phyloP scores from a whole-genome alignment of 169 alveolate species.

The Eimeria acervulina region DNA sequence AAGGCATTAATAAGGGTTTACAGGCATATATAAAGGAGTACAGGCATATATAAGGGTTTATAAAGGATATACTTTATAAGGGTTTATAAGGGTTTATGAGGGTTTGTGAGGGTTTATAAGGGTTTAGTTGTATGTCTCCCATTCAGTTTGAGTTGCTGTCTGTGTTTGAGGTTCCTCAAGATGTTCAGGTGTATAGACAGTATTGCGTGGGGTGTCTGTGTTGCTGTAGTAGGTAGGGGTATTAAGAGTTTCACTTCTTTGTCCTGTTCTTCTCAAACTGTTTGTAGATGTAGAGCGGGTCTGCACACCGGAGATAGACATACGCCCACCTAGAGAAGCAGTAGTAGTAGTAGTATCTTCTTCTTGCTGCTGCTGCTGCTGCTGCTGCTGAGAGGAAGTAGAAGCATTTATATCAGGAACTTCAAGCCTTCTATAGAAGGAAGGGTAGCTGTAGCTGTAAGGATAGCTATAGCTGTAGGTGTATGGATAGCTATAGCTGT shows the following conservation, averaged over 20 bases:
- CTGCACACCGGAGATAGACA: no score
- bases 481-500: background rate
- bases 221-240: no score
- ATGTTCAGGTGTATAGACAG: background rate
- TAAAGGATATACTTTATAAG: no score
- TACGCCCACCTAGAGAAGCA: no score
- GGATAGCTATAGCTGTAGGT: background rate
- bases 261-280: background rate
- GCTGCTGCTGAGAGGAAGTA: background rate
- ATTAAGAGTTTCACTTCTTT: background rate
- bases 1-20: no score
- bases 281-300: background rate
- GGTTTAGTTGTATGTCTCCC: background rate
- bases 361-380: background rate
- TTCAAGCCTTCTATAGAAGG: background rate
- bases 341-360: background rate
- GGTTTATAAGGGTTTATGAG: no score
- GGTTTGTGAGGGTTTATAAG: no score
- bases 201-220: background rate
- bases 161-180: background rate
- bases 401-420: background rate
- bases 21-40: no score
- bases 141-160: background rate
- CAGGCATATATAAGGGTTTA: no score
- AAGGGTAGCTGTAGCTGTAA: constrained; percentile 7